Evolutionary conservation across 31 red algal species (phyloP), one percentile per base, ranked within the genome.

Genomic region (Pterothamnion heteromorphum): DNA sequence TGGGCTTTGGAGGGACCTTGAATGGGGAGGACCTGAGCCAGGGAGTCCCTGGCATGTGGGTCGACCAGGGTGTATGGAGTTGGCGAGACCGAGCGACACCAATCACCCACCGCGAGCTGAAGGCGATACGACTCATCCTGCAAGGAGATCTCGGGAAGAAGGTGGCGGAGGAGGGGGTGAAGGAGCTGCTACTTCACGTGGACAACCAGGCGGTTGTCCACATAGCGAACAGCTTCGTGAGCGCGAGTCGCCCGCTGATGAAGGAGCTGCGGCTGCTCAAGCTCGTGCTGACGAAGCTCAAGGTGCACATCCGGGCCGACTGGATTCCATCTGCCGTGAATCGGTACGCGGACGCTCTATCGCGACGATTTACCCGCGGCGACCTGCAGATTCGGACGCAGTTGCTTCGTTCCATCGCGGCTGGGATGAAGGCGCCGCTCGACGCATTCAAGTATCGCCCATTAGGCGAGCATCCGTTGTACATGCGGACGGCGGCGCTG

Each of bases 1-100:
- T 92, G 20, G 2, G 91, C n/a, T 92, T 31, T 20, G 91, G 91
- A 2, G 91, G 91, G 0, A 92, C 91, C 2, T 80, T 92, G 0
- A 82, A 81, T 36, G 35, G 3, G 90, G 35, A n/a, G 28, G 14
- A 86, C 80, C 18, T 92, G 28, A 35, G 24, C 18, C 35, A 2
- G 0, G 91, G 91, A 1, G 1, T 57, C 2, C 1, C 57, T 2
- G 91, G 91, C 20, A n/a, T 21, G 3, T 43, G 80, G 51, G 23
- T 21, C 20, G 26, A 27, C 0, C 78, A 92, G 35, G 91, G 80
- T 86, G 21, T 92, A 5, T 92, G 91, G 91, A 92, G 33, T 30
- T 44, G 33, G 35, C 3, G 44, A 86, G 78, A 92, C 18, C 80
- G 91, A 22, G 32, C 35, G 28, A 27, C 74, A 24, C 35, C 34